Evolutionary conservation across 2,329 filamentous ascomycete species (phyloP), one percentile per base, ranked within the genome.

Genomic region (Phoma sp.): DNA sequence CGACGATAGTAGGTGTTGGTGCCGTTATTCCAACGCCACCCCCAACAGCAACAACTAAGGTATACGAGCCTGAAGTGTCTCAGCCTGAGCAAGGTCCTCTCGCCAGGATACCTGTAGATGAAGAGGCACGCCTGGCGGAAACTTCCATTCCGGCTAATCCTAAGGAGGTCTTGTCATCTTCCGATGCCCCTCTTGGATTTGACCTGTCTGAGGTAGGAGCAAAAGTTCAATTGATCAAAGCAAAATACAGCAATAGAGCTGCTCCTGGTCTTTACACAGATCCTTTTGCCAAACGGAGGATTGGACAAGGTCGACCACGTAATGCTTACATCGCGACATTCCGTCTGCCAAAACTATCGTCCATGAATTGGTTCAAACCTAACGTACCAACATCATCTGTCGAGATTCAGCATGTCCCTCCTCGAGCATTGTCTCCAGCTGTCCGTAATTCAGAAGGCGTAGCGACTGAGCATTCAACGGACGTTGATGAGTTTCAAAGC

Each of bases 311-410:
- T 23, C 71, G 78, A 25, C 78, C 78, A 7, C 68, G 67, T 13
- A 79, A 77, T 50, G 73, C 75, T 7, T 65, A 76, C 22, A 74
- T 81, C 25, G 75, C 72, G 6, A 75, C 79, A 1, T 70, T 81
- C 61, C 79, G 75, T 50, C 71, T 71, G 11, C 39, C 58, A 13
- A 57, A 63, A 6, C 60, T 81, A 8, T 59, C 62, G 18, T 58
- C 69, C 5, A 44, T 77, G 3, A 61, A 66, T 0, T 79, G 77
- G 73, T 79, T 72, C 35, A 47, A 35, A 8, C 32, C 33, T n/a
- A 32, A 13, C 13, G 32, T 11, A 13, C 10, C 32, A 33, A 11
- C 7, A 29, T 6, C 6, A 14, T 5, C 39, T 7, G 23, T 9
- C 22, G 13, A 24, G 25, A 9, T 5, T 14, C 7, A 44, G 22